Evolutionary conservation across 2,329 filamentous ascomycete genomes (phyloP).

Genomic region (Talaromyces albobiverticillius): DNA sequence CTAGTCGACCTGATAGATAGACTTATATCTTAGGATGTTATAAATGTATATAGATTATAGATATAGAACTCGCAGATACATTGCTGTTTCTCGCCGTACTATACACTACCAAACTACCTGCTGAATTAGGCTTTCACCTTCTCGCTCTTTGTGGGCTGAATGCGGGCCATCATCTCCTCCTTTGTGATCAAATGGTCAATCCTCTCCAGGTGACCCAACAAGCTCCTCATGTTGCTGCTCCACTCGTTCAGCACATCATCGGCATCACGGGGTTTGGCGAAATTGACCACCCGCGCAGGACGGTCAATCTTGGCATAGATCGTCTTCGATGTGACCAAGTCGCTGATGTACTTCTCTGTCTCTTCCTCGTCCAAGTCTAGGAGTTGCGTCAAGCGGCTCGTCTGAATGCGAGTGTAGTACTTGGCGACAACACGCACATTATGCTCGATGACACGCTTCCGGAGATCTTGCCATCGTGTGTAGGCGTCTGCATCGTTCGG

Average conservation of each 20-base stretch:
- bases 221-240: conserved; percentile 96
- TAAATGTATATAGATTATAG: not conserved
- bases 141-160: conserved; percentile 61
- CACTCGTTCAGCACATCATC: conserved; percentile 98
- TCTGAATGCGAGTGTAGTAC: conserved; percentile 97
- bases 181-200: conserved; percentile 99
- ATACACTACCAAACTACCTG: conserved; percentile 13
- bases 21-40: not conserved
- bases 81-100: conserved; percentile 2
- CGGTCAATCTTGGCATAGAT: conserved; percentile 97
- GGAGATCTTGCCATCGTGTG: conserved; percentile 87
- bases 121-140: conserved; percentile 33
- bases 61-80: not conserved
- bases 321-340: conserved; percentile 94
- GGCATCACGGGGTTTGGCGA: conserved; percentile 89
- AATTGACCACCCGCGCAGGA: conserved; percentile 86
- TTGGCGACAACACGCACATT: conserved; percentile 97
- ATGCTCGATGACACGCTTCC: conserved; percentile 98
- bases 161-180: conserved; percentile 99
- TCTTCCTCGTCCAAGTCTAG: conserved; percentile 91
- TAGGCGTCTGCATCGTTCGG: conserved; percentile 75
- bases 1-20: not conserved
- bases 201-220: conserved; percentile 78
- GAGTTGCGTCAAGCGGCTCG: conserved; percentile 83
- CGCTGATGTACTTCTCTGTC: conserved; percentile 98